Evolutionary conservation across 768 basidiomycete species (phyloP).

Genomic region (Panus rudis): DNA sequence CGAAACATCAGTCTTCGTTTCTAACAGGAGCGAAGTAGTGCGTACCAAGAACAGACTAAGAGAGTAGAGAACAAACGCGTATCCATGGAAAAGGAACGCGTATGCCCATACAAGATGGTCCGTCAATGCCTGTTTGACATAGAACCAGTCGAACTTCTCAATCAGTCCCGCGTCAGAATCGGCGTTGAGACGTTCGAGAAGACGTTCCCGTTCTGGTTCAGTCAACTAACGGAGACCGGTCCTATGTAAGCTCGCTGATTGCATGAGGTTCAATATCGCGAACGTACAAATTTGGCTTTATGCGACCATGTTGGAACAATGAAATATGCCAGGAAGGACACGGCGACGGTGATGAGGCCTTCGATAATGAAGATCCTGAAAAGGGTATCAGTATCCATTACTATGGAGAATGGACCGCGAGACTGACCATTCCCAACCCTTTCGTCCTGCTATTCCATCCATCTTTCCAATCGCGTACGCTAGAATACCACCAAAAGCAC

Average conservation of each 20-base stretch:
- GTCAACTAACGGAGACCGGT: conserved; percentile 40
- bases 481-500: conserved; percentile 58
- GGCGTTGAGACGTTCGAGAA: conserved; percentile 40
- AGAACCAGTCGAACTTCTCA: conserved; percentile 52
- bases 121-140: conserved; percentile 46
- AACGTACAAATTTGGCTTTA: conserved; percentile 46
- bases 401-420: neutral
- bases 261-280: too few relatives aligned
- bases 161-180: conserved; percentile 49
- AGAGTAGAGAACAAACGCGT: conserved; percentile 52
- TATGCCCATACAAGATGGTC: conserved; percentile 59
- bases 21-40: too few relatives aligned
- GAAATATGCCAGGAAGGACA: conserved; percentile 44
- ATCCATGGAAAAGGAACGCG: conserved; percentile 54
- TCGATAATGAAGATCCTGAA: conserved; percentile 54
- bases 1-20: too few relatives aligned
- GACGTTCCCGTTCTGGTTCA: conserved; percentile 40
- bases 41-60: conserved; percentile 51
- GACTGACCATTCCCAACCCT: conserved; percentile 52
- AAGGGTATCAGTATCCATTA: neutral
- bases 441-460: conserved; percentile 50
- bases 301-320: conserved; percentile 55
- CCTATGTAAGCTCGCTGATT: too few relatives aligned
- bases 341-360: conserved; percentile 41
- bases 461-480: too few relatives aligned